These are phyloP conservation scores for Lodderomyces pseudojiufengensis DNA, from an alignment of 1,139 yeast species.

Conservation along the genomic window DNA sequence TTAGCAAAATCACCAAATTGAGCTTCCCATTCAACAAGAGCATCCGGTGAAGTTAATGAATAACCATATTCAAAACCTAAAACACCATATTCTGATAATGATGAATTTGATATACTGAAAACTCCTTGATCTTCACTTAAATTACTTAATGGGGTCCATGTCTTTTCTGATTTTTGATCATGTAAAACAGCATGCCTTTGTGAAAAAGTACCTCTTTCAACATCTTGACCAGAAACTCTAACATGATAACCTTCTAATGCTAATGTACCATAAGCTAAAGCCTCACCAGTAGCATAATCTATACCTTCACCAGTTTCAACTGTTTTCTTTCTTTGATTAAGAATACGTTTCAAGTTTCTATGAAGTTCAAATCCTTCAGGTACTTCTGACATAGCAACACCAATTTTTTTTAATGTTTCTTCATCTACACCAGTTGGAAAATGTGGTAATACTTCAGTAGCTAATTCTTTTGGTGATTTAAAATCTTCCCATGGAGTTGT, in stretches of 20 bases:
- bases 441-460: slow-evolving; percentile 92
- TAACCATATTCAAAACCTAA: slow-evolving; percentile 99
- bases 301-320: slow-evolving; percentile 89
- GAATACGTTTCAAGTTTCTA: slow-evolving; percentile 93
- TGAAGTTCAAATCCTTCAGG: slow-evolving; percentile 91
- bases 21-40: slow-evolving; percentile 98
- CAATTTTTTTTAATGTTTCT: slow-evolving; percentile 69
- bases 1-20: slow-evolving; percentile 99
- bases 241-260: slow-evolving; percentile 93
- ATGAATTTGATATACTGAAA: slow-evolving; percentile 89
- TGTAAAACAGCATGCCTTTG: slow-evolving; percentile 99
- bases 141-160: slow-evolving; percentile 81
- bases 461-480: slow-evolving; percentile 96
- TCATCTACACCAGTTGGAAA: slow-evolving; percentile 91
- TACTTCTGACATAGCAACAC: slow-evolving; percentile 72
- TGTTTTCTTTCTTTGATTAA: slow-evolving; percentile 81
- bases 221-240: slow-evolving; percentile 98
- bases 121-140: slow-evolving; percentile 80
- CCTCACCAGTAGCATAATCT: slow-evolving; percentile 99
- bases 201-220: slow-evolving; percentile 99
- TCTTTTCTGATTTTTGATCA: slow-evolving; percentile 83
- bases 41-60: slow-evolving; percentile 93
- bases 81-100: slow-evolving; percentile 97
- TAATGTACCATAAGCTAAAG: slow-evolving; percentile 92
- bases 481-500: slow-evolving; percentile 99